A percentile compares a stretch with the other conserved stretches of the same genome.
phyloP scores from a whole-genome alignment of 2,329 filamentous ascomycete genomes.

The Cadophora malorum region DNA sequence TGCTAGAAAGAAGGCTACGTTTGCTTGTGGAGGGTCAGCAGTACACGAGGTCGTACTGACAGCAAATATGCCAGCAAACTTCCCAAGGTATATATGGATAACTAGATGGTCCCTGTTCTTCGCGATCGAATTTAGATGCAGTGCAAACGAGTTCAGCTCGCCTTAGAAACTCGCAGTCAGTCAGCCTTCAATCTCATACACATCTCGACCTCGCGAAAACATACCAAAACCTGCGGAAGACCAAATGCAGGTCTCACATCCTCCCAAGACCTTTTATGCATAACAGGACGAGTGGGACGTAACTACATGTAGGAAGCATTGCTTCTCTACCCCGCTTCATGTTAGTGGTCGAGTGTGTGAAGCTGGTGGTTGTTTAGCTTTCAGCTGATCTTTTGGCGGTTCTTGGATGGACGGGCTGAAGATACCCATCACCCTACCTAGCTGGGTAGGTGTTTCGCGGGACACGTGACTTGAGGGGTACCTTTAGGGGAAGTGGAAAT shows the following conservation, averaged over 20 bases:
- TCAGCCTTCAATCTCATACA: background rate
- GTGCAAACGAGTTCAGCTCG: too few species aligned
- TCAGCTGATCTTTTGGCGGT: slow-evolving; percentile 1
- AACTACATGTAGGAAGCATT: background rate
- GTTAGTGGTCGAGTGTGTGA: background rate
- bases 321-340: background rate
- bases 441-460: background rate
- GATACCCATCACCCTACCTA: background rate
- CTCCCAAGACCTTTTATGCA: background rate
- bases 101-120: too few species aligned
- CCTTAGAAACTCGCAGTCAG: background rate
- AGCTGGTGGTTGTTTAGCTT: slow-evolving; percentile 11
- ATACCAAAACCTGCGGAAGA: background rate
- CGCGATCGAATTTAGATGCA: too few species aligned
- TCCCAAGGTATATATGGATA: too few species aligned
- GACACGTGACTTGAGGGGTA: background rate
- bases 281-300: slow-evolving; percentile 7
- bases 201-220: too few species aligned
- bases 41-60: too few species aligned
- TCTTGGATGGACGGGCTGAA: background rate
- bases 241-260: background rate
- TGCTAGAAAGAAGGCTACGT: background rate
- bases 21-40: background rate
- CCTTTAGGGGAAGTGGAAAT: background rate
- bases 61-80: too few species aligned